phyloP scores from a whole-genome alignment of 495 filamentous ascomycete species.

The Penicillium cataractarum region DNA sequence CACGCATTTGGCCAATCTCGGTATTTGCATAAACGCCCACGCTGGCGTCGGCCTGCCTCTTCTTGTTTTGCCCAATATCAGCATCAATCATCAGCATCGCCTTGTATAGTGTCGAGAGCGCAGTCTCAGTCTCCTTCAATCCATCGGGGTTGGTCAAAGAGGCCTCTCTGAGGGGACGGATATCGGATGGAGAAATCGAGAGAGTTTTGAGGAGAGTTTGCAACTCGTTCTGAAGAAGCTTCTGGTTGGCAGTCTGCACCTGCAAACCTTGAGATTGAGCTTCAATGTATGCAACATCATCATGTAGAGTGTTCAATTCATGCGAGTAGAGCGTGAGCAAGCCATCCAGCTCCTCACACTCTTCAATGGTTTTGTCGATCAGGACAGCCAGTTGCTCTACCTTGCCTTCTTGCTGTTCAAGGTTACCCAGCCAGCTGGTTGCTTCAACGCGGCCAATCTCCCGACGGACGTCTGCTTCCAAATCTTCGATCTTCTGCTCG shows the following conservation, averaged over 20 bases:
- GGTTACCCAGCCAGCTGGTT: constrained; percentile 85
- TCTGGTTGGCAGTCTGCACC: constrained; percentile 96
- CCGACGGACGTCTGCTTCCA: constrained; percentile 80
- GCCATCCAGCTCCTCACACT: constrained; percentile 95
- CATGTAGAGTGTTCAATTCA: constrained; percentile 88
- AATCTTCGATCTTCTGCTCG: constrained; percentile 73
- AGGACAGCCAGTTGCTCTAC: constrained; percentile 79
- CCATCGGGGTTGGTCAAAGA: constrained; percentile 72
- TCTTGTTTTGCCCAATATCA: constrained; percentile 61
- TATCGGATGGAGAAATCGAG: constrained; percentile 75
- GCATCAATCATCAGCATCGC: constrained; percentile 96
- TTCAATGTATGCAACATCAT: constrained; percentile 96
- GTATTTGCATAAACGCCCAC: constrained; percentile 69
- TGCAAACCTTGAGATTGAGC: constrained; percentile 95
- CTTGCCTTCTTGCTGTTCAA: constrained; percentile 88
- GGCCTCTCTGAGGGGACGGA: constrained; percentile 71
- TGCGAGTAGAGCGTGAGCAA: constrained; percentile 91
- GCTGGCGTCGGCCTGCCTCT: constrained; percentile 50
- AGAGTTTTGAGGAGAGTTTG: constrained; percentile 80
- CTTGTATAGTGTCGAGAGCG: constrained; percentile 82
- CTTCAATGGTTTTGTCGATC: constrained; percentile 84
- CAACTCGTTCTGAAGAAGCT: constrained; percentile 86
- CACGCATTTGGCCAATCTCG: constrained; percentile 88
- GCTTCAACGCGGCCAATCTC: constrained; percentile 90
- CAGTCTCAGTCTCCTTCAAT: constrained; percentile 72